These are phyloP conservation scores for Penicillium chermesinum DNA, from an alignment of 495 filamentous ascomycete genomes.

Conservation along the genomic window DNA sequence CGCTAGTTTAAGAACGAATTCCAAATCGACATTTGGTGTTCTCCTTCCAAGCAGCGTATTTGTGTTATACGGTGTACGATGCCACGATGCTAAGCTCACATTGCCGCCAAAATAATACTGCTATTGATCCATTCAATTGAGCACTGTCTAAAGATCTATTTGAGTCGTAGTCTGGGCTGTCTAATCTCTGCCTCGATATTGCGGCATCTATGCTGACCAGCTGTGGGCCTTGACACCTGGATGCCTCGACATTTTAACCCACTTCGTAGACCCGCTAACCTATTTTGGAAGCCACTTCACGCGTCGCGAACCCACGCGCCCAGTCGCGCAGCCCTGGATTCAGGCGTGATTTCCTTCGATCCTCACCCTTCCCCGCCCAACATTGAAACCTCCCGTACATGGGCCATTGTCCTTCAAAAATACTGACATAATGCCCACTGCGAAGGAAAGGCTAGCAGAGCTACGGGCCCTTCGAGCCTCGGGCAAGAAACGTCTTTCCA, in stretches of 20 bases:
- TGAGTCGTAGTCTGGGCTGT: conserved; percentile 8
- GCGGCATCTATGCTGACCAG: not conserved
- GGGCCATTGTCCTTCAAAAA: conserved; percentile 18
- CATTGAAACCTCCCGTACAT: conserved; percentile 12
- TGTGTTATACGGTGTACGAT: too few species aligned
- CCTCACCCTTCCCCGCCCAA: conserved; percentile 19
- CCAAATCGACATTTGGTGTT: too few species aligned
- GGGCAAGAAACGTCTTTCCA: conserved; percentile 83
- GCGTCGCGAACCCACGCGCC: conserved; percentile 9
- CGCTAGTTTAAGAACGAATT: too few species aligned
- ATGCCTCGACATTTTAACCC: not conserved
- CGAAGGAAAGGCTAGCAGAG: conserved; percentile 60
- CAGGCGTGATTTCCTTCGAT: conserved; percentile 11
- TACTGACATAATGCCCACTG: conserved; percentile 30
- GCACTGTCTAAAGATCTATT: too few species aligned
- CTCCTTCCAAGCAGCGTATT: too few species aligned
- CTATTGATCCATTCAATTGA: too few species aligned
- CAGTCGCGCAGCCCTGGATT: conserved; percentile 10
- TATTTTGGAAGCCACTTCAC: conserved; percentile 10
- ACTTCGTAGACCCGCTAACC: not conserved
- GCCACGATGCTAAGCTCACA: too few species aligned
- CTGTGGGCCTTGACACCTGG: not conserved
- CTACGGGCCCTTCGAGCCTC: conserved; percentile 77
- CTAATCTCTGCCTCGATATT: not conserved
- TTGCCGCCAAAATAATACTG: too few species aligned